Evolutionary conservation across 2,329 filamentous ascomycete genomes (phyloP).

Genomic region (Calonectria leucothoes): DNA sequence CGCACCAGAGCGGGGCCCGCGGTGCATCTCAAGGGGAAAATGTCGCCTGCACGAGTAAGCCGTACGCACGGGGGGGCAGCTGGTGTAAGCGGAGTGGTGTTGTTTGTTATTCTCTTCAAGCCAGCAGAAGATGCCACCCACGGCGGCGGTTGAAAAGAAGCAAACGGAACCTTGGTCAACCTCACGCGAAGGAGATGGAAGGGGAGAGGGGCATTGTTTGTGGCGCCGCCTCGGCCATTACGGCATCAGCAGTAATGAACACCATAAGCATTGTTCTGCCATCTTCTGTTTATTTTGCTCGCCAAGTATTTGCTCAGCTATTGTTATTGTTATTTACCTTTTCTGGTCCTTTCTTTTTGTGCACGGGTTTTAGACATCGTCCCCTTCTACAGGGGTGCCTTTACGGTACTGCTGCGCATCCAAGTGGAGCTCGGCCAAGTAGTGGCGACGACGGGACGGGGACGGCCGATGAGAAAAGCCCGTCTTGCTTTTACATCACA

Average conservation of each 20-base stretch:
- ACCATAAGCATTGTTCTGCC: neutral
- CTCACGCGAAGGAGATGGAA: neutral
- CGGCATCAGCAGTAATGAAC: neutral
- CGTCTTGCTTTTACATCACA: conserved; percentile 1
- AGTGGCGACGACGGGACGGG: conserved; percentile 2
- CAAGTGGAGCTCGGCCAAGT: neutral
- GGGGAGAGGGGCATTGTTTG: neutral
- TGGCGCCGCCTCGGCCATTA: neutral
- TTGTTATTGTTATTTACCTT: neutral
- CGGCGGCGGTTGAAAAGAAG: neutral
- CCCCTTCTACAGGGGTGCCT: neutral
- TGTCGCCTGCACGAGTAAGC: conserved; percentile 15
- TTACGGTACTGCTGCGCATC: neutral
- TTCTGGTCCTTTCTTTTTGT: neutral
- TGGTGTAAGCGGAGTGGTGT: conserved; percentile 9
- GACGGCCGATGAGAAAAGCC: conserved; percentile 7
- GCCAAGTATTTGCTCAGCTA: neutral
- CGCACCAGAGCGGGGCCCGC: conserved; percentile 30
- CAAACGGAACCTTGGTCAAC: neutral
- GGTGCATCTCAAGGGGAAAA: conserved; percentile 19
- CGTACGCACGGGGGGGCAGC: neutral
- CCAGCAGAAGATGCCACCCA: neutral
- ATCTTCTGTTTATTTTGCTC: neutral
- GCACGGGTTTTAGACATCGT: neutral
- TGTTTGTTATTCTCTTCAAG: neutral